Evolutionary conservation across 495 filamentous ascomycete species (phyloP), one percentile per base, ranked within the genome.

Genomic region (Penicillium atrosanguineum): DNA sequence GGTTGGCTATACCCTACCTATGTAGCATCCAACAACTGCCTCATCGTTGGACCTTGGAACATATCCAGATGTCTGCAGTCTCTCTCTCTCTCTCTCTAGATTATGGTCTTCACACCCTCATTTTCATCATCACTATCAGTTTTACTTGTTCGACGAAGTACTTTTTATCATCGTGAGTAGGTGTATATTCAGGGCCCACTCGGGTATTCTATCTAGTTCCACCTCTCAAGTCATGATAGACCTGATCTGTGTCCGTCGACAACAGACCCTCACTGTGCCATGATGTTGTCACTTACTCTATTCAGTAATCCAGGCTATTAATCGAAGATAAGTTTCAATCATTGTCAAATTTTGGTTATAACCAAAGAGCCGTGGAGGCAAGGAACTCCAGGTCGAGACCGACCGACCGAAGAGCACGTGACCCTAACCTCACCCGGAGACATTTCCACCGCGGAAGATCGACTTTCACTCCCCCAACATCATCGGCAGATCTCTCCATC

Each of bases 381-480:
- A 34, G 31, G 9, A 14, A 34, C 9, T 14, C 31, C 31, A 14
- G 31, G 1, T 34, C 31, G 11, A 34, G 31, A 34, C 31, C 31
- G 12, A 34, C 31, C 31, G 12, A 34, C 31, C 3, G 31, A 14
- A 15, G 31, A 7, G 31, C 31, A 34, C 31, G 31, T 34, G 31
- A 34, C 31, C 31, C 12, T 15, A 8, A 34, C 31, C 9, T 34
- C 31, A 34, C 9, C 55, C 58, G 64, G 64, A 65, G 60, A 54
- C 65, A 74, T 71, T 74, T 76, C 73, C 65, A 74, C 73, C 70
- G 62, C 60, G 46, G 55, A 62, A 63, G 52, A 37, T 53, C 57
- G 55, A 76, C 71, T 69, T 71, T 68, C 70, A 70, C 71, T 73
- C 71, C 66, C 64, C 61, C 59, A 61, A 73, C 67, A 66, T 53